Base-by-base conservation (phyloP, 2,329 filamentous ascomycete species). In the Trichophyton schoenleinii region DNA sequence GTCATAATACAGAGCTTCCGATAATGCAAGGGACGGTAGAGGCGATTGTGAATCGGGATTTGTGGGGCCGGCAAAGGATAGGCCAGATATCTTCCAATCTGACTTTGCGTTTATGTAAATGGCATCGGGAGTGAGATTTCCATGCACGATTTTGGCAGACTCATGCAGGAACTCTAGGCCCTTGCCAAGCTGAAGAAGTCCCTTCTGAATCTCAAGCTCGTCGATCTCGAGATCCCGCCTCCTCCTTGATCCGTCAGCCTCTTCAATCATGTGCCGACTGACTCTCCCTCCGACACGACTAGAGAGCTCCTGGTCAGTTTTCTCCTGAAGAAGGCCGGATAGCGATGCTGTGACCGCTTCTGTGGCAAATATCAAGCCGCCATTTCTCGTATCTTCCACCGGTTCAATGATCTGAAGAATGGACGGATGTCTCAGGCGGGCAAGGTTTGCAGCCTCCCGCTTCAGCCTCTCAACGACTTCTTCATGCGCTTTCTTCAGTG, bases 51-150 rank as follows among this genome's bases (percentile, higher is more conserved):
- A 86, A 31, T 84, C 86, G 20, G 88, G 88, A 67, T 91, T 88
- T 57, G 89, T 84, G 13, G 91, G 88, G 53, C 88, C 88, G 71
- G 88, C 89, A 73, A 96, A 99, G 0, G 88, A 84, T 44, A 99
- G 81, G n/a, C 92, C 94, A 67, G 91, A 92, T 64, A 99, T 89
- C 73, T 99, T 99, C 94, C 94, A 99, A 74, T 99, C 94, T 57
- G 89, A 95, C 83, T 99, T 99, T 46, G 89, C 84, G 75, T 99
- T 99, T 73, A 99, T 85, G 66, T 96, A 87, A 65, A 99, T 85
- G 18, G 91, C 89, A 65, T 97, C 92, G 0, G 94, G 94, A 0
- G 91, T 97, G 65, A 99, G 74, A 71, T 99, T 99, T 57, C 88
- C 90, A 74, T 99, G 94, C 0, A 97, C 89, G 57, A 99, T 80